These are phyloP conservation scores for Beauveria varroae DNA, from an alignment of 2,329 filamentous ascomycete species.

Conservation along the genomic window DNA sequence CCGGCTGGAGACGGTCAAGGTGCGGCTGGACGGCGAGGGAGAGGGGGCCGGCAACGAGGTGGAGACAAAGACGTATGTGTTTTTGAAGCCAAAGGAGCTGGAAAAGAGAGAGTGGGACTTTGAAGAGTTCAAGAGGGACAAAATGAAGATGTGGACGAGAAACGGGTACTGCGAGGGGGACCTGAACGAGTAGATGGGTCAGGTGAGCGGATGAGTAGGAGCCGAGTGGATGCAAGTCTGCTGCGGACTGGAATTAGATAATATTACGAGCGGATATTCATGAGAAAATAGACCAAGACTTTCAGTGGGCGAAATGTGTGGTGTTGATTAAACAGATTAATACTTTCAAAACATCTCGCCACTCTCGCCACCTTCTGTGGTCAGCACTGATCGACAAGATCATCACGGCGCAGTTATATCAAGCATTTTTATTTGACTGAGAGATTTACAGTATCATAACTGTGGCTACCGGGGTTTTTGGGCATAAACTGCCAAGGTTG, in stretches of 20 bases:
- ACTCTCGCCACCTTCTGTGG: too few species aligned
- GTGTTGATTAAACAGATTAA: too few species aligned
- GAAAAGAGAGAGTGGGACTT: slow-evolving; percentile 84
- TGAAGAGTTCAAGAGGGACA: slow-evolving; percentile 71
- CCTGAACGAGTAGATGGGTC: neutral
- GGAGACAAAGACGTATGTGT: slow-evolving; percentile 53
- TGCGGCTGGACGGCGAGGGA: slow-evolving; percentile 34
- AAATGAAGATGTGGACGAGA: slow-evolving; percentile 49
- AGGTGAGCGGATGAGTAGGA: neutral
- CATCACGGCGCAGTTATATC: too few species aligned
- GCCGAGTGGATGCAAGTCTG: neutral
- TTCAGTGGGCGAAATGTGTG: too few species aligned
- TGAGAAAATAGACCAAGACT: too few species aligned
- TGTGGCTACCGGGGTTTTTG: neutral
- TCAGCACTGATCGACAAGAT: too few species aligned
- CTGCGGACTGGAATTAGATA: too few species aligned
- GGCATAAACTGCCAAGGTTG: neutral
- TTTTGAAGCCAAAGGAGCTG: slow-evolving; percentile 40
- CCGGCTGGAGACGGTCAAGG: slow-evolving; percentile 37
- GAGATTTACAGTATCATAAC: too few species aligned
- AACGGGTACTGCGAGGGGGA: slow-evolving; percentile 31
- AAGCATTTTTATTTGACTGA: too few species aligned
- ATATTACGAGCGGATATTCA: too few species aligned
- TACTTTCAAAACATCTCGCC: too few species aligned
- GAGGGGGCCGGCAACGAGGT: slow-evolving; percentile 26